Evolutionary conservation across 352 stramenopile genomes (phyloP), one percentile per base, ranked within the genome.

Genomic region (Globisporangium paddicum): DNA sequence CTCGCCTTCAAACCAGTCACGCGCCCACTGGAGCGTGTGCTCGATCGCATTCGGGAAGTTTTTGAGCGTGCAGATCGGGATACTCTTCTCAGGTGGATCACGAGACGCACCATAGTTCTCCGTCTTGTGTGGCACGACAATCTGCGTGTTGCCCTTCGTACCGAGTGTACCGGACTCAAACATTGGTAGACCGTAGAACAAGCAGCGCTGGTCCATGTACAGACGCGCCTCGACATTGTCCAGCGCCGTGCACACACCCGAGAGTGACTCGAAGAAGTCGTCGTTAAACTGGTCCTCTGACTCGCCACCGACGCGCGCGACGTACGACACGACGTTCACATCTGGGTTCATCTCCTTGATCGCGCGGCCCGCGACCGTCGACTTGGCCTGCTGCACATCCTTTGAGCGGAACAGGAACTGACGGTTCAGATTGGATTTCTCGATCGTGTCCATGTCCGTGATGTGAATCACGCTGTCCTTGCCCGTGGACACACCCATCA

Each of bases 1-100:
- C 53, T 96, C 89, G 21, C 96, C 97, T 75, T 99, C 97, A 73
- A 99, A 99, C 85, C 94, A 99, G 75, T 99, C 97, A 37, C 97
- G 89, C 25, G 97, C 96, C 96, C 97, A 99, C 69, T 98, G 95
- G 16, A 99, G 73, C 16, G 96, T 99, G 77, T 99, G 98, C 62
- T 99, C 96, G 68, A 99, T 99, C 46, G 98, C 92, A 73, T 99
- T 99, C 3, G 97, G 98, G 66, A 99, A 99, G 78, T 99, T 99
- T 79, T 99, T 99, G 21, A 99, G 79, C 1, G 98, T 99, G 68
- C 98, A 99, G 51, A 99, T 97, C 9, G 97, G 97, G 69, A 99
- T 99, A 53, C 87, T 98, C 78, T 99, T 99, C 76, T 99, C 98
- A 6, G 97, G 96, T 61, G 97, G 97, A 71, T 99, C 97, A 40